Percentiles rank a stretch among this genome's conserved stretches.
Evolutionary conservation across 1,284 basidiomycete genomes (phyloP).

Genomic region (Baeospora myosura): DNA sequence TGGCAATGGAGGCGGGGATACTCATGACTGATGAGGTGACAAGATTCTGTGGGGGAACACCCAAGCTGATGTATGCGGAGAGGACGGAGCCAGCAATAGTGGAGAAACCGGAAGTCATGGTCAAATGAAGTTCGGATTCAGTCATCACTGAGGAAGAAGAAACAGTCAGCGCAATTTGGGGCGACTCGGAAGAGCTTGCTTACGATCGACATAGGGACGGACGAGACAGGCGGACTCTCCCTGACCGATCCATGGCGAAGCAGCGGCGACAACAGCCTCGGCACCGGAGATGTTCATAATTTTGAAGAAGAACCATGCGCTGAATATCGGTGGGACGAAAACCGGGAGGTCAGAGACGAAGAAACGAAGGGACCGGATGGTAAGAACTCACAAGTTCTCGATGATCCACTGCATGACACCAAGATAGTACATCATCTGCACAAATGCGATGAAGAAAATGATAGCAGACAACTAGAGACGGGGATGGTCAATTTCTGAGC

Average conservation of each 20-base stretch:
- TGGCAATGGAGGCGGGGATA: constrained; percentile 88
- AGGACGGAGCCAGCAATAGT: constrained; percentile 89
- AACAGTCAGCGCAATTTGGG: constrained; percentile 10
- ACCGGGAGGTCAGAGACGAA: not conserved
- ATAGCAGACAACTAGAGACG: constrained; percentile 66
- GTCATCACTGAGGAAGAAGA: constrained; percentile 69
- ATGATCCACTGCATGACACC: constrained; percentile 89
- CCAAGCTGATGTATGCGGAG: constrained; percentile 76
- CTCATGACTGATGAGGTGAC: constrained; percentile 91
- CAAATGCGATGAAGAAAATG: constrained; percentile 83
- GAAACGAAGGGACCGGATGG: not conserved
- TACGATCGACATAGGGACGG: constrained; percentile 73
- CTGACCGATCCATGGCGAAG: constrained; percentile 88
- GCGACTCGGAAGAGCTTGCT: constrained; percentile 11
- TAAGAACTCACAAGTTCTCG: constrained; percentile 56
- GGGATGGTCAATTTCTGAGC: constrained; percentile 1
- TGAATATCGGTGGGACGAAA: constrained; percentile 20
- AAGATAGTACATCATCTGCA: constrained; percentile 82
- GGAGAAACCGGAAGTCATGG: constrained; percentile 88
- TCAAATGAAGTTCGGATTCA: constrained; percentile 79
- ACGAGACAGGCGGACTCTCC: constrained; percentile 83
- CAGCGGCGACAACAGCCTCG: constrained; percentile 86
- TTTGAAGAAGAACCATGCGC: constrained; percentile 91
- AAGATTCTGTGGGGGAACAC: constrained; percentile 77
- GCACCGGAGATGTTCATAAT: constrained; percentile 82